Base-by-base conservation (phyloP, 164 flowering plant species). In the Macadamia integrifolia region DNA sequence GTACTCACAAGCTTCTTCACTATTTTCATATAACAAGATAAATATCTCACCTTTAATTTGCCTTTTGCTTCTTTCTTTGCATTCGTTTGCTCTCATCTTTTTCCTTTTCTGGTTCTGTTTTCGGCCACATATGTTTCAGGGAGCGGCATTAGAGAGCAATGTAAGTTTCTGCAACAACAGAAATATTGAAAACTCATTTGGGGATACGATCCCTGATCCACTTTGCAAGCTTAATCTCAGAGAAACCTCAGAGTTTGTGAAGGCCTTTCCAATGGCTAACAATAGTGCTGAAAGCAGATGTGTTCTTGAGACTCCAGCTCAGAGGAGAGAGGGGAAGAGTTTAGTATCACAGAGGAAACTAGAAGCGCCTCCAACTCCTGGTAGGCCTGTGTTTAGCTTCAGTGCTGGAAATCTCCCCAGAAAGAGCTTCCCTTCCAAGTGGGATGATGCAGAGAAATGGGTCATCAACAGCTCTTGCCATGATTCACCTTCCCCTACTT, bases 361-460 rank as follows among this genome's bases (percentile, higher is more conserved):
- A 6, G 95, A 89, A 61, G 85, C 91, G 75, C 97, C 97, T 64
- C 64, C 85, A 6, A 89, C 97, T 10, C 97, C 98, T 53, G 97
- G 97, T 4, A 83, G 98, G 66, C 92, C 96, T 60, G 79, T 88
- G 44, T 91, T 91, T 75, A 78, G 87, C 76, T 91, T 91, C 80
- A 87, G 86, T 67, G 76, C 58, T 66, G 84, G 83, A 0, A 83
- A 77, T 70, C 70, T 75, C 58, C 65, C 87, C 4, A 86, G 87
- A 69, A 91, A 86, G 72, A 75, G 72, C 56, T 79, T 87, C 52
- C 96, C 98, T 75, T 93, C 98, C 6, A 93, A 93, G 69, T 93
- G 97, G 98, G 97, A 90, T 71, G 91, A 93, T 78, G 98, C 98
- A 31, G 90, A 90, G 75, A 93, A 91, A 77, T 93, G 98, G 98